Percentiles rank a stretch among this genome's conserved stretches.
phyloP scores from a whole-genome alignment of 768 basidiomycete genomes.

The Antrodiella citrinella region DNA sequence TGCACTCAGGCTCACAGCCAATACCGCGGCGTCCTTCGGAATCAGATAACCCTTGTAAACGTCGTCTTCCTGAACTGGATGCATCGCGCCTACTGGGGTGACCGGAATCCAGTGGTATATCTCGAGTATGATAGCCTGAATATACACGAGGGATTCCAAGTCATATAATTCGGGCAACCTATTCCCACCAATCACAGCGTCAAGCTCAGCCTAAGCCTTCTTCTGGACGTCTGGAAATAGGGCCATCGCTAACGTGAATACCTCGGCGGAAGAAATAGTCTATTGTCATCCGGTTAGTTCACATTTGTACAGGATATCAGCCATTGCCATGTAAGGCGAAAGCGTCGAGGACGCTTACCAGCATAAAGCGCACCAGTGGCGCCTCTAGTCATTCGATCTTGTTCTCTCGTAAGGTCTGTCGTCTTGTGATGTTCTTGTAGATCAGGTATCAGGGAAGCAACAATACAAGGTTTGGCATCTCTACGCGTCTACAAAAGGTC shows the following conservation, averaged over 20 bases:
- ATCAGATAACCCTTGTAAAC: constrained; percentile 4
- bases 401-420: not conserved
- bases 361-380: not conserved
- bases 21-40: constrained; percentile 3
- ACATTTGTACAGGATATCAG: not conserved
- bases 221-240: constrained; percentile 22
- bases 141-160: constrained; percentile 15
- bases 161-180: constrained; percentile 22
- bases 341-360: not conserved
- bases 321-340: not conserved
- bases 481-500: not conserved
- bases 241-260: constrained; percentile 17
- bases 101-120: constrained; percentile 10
- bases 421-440: not conserved
- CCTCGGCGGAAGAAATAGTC: constrained; percentile 7
- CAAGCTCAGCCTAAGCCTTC: constrained; percentile 28
- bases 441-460: not conserved
- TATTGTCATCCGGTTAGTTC: not conserved
- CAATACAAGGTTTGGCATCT: not conserved
- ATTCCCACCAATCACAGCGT: constrained; percentile 27
- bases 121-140: constrained; percentile 28
- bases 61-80: constrained; percentile 3
- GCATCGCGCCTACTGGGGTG: constrained; percentile 6
- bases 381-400: not conserved
- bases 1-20: not conserved